These are phyloP conservation scores for Camelina neglecta DNA, from an alignment of 345 rosid genomes.

Conservation along the genomic window DNA sequence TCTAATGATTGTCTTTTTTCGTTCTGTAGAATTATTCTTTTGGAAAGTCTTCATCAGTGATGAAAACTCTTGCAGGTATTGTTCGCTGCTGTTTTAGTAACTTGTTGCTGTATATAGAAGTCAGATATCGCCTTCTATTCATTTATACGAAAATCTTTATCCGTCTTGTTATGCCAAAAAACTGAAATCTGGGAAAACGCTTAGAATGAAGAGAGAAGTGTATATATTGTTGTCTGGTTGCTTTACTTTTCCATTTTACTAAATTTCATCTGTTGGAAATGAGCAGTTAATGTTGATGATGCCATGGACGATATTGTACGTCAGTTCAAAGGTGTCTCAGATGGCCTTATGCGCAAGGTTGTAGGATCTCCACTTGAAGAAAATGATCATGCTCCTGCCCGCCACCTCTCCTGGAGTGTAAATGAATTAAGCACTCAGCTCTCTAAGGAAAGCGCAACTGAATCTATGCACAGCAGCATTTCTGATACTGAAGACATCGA, in stretches of 20 bases:
- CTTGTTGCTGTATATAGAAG: constrained; percentile 3
- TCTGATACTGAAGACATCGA: constrained; percentile 74
- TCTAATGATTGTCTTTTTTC: constrained; percentile 38
- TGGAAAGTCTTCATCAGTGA: constrained; percentile 92
- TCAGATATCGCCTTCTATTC: not conserved
- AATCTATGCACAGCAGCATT: constrained; percentile 60
- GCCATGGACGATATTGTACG: constrained; percentile 96
- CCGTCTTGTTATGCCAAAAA: constrained; percentile 13
- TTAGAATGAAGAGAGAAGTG: constrained; percentile 7
- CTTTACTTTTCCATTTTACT: constrained; percentile 27
- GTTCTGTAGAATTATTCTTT: constrained; percentile 84
- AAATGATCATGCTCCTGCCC: constrained; percentile 52
- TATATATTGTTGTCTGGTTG: constrained; percentile 21
- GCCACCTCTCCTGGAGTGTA: constrained; percentile 67
- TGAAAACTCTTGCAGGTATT: constrained; percentile 93
- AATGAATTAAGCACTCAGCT: constrained; percentile 57
- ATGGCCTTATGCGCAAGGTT: constrained; percentile 83
- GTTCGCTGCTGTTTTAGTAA: constrained; percentile 6
- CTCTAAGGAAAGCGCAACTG: constrained; percentile 55
- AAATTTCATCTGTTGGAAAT: constrained; percentile 14
- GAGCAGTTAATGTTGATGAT: constrained; percentile 96
- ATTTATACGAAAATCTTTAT: not conserved
- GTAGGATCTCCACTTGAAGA: constrained; percentile 58
- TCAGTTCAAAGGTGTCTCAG: constrained; percentile 91
- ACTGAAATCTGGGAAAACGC: not conserved